Evolutionary conservation across 2,329 filamentous ascomycete genomes (phyloP), one percentile per base, ranked within the genome.

Genomic region (Alternaria sp.): DNA sequence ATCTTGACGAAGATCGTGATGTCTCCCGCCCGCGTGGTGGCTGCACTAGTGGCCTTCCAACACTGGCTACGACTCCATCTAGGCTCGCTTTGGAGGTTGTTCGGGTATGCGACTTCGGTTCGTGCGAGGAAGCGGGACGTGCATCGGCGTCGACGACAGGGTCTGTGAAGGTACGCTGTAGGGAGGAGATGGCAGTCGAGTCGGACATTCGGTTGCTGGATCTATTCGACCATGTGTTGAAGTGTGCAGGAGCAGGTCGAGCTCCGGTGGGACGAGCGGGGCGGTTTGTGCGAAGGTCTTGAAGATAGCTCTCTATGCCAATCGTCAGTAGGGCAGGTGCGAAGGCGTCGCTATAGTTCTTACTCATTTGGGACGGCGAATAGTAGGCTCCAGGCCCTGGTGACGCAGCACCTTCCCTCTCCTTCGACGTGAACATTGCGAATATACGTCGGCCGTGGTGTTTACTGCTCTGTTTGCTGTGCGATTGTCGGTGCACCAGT

Each of bases 211-310:
- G 71, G 51, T 68, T 61, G 26, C 56, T 69, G 9, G 70, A 68
- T 69, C 75, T 73, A 45, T 64, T 77, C 3, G 77, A 74, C 77
- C 76, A 78, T 15, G 70, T 79, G 70, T 77, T 70, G 68, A 83
- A 79, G 66, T 83, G 85, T 21, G 83, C 80, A 11, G 88, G 88
- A 49, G 85, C 86, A 63, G 91, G 91, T 68, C 91, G 86, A 54
- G 91, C 90, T 65, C 91, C 91, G 60, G 88, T 90, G 9, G 91
- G 91, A 59, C 91, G 86, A 36, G 86, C 84, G 59, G 88, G 83
- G 55, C 90, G 88, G 79, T 87, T 91, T 69, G 86, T 88, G 69
- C 92, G 89, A 36, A 95, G 86, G 69, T 90, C 88, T 70, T 89
- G 85, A 36, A 93, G 86, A 78, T 93, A 94, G 64, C 85, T 84